These are phyloP conservation scores for Aspergillus avenaceus DNA, from an alignment of 495 filamentous ascomycete genomes.

Conservation along the genomic window DNA sequence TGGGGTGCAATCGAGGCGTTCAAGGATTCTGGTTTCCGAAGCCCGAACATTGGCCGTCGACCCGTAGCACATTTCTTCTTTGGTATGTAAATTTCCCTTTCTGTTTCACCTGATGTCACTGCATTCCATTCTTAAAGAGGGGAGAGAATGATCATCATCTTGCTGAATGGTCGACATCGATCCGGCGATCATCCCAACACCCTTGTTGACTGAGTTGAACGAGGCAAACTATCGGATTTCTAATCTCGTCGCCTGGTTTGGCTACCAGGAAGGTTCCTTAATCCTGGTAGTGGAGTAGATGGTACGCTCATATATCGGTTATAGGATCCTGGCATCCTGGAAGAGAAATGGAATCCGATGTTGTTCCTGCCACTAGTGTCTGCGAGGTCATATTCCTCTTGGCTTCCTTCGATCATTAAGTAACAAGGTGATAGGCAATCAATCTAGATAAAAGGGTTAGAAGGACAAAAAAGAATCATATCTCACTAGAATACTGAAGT, in stretches of 20 bases:
- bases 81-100: constrained; percentile 13
- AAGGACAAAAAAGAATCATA: not conserved
- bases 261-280: not conserved
- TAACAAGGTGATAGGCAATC: too few relatives aligned
- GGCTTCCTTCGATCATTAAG: not conserved
- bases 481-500: too few relatives aligned
- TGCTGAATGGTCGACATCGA: not conserved
- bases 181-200: not conserved
- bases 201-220: too few relatives aligned
- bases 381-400: not conserved
- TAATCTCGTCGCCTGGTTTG: not conserved
- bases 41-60: not conserved
- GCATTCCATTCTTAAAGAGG: constrained; percentile 20
- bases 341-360: not conserved
- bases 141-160: not conserved
- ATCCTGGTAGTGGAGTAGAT: not conserved
- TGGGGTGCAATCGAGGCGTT: constrained; percentile 8
- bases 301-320: not conserved
- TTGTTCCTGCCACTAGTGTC: too few relatives aligned
- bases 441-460: not conserved
- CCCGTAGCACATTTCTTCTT: not conserved
- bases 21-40: constrained; percentile 36
- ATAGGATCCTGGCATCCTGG: not conserved
- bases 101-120: constrained; percentile 23
- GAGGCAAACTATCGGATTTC: too few relatives aligned